Base-by-base conservation (phyloP, 305 asterid species). In the Caryopteris hybrid region DNA sequence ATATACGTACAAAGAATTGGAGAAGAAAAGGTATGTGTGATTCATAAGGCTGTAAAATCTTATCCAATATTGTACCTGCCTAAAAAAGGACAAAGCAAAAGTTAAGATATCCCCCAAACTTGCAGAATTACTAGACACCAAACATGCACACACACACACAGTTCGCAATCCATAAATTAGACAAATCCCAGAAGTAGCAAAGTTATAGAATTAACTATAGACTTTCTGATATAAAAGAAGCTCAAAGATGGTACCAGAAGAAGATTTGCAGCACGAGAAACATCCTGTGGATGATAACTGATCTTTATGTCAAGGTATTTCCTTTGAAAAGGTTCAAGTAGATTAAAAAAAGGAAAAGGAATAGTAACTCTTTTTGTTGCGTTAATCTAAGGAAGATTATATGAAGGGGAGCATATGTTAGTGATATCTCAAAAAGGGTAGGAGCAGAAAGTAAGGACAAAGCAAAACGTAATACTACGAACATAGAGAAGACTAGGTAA, bases 21-120 rank as follows among this genome's bases (percentile, higher is more conserved):
- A 94, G 96, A 72, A 94, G 90, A 80, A 81, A 94, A 46, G 99
- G 99, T 74, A 91, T 89, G 66, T 94, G 99, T 58, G 99, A 89
- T 75, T 94, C 99, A 75, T 91, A 81, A 66, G 98, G 98, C 89
- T 94, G 98, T 54, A 91, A 69, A 47, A 75, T 61, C 83, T 75
- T 91, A 65, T 84, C 95, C 76, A 82, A 64, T 61, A 87, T 78
- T 42, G 89, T 91, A 69, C 99, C 99, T 63, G 83, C 85, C 99
- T 94, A 83, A 81, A 82, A 22, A 58, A 25, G 46, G 68, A 16
- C 63, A 10, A 51, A 13, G 52, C 47, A 38, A 46, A 43, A 5
- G 52, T 43, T 29, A 66, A n/a, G 41, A 55, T 13, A 64, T 42
- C 45, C 58, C 36, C n/a, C 74, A 31, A 62, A 25, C 70, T 34